Conservation (phyloP, 1,139 yeast genomes). For the Yamadazyma pseudoaaseri region DNA sequence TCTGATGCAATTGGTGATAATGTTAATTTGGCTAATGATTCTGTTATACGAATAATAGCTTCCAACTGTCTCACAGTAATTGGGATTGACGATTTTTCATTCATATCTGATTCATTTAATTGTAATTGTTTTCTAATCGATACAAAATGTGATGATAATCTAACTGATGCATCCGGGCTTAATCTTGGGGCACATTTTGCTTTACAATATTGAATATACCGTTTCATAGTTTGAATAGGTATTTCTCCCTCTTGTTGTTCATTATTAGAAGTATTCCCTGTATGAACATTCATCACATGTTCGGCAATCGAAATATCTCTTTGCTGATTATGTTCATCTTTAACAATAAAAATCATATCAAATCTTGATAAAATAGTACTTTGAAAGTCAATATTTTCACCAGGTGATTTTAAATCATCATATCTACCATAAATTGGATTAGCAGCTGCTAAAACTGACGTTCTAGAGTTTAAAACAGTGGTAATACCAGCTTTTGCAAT, state of each 20-base stretch:
- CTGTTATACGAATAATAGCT: slow-evolving; percentile 95
- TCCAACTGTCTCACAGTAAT: slow-evolving; percentile 97
- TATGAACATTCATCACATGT: slow-evolving; percentile 94
- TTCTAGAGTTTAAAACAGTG: slow-evolving; percentile 90
- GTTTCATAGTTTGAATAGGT: slow-evolving; percentile 85
- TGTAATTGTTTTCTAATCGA: slow-evolving; percentile 84
- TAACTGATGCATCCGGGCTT: slow-evolving; percentile 86
- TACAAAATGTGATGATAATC: slow-evolving; percentile 91
- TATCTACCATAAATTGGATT: slow-evolving; percentile 96
- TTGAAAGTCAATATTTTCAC: slow-evolving; percentile 97
- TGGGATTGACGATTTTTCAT: slow-evolving; percentile 93
- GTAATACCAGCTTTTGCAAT: slow-evolving; percentile 99
- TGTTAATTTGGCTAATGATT: slow-evolving; percentile 85
- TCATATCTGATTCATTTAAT: slow-evolving; percentile 74
- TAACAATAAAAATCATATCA: slow-evolving; percentile 97
- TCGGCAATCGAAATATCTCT: slow-evolving; percentile 89
- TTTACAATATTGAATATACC: slow-evolving; percentile 89
- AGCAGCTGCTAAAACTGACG: slow-evolving; percentile 96
- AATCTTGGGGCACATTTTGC: slow-evolving; percentile 90
- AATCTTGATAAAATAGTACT: slow-evolving; percentile 95
- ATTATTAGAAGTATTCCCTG: slow-evolving; percentile 55
- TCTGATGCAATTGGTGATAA: slow-evolving; percentile 82
- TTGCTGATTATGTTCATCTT: slow-evolving; percentile 86
- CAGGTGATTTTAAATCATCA: slow-evolving; percentile 94
- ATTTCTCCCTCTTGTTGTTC: slow-evolving; percentile 78